These are phyloP conservation scores for Lotus japonicus DNA, from an alignment of 306 rosid genomes.

Conservation along the genomic window DNA sequence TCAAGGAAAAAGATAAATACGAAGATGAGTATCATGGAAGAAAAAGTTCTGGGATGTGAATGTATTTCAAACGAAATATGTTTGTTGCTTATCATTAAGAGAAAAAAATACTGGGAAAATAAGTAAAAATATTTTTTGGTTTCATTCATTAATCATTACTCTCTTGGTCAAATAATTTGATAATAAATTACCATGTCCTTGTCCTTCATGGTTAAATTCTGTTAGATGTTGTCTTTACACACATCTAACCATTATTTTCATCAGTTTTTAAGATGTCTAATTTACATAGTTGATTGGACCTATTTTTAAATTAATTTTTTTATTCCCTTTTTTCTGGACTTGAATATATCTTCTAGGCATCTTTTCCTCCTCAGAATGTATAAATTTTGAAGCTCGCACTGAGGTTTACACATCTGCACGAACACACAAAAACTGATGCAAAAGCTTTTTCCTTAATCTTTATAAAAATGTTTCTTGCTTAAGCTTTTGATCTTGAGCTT, in stretches of 20 bases:
- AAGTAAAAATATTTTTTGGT: not conserved
- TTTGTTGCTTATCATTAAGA: not conserved
- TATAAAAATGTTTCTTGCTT: not conserved
- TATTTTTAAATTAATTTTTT: not conserved
- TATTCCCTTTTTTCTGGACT: not conserved
- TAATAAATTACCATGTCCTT: not conserved
- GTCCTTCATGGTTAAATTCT: not conserved
- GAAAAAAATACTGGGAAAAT: not conserved
- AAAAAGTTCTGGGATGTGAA: not conserved
- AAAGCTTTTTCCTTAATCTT: slow-evolving; percentile 10
- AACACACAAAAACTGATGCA: not conserved
- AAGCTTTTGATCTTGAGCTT: slow-evolving; percentile 11
- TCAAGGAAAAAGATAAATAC: not conserved
- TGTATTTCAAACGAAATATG: not conserved
- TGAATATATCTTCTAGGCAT: not conserved
- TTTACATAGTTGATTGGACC: not conserved
- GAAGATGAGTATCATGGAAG: not conserved
- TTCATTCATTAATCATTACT: not conserved
- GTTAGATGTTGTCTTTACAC: not conserved
- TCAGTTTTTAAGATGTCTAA: not conserved
- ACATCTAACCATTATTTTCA: not conserved
- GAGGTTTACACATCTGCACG: not conserved
- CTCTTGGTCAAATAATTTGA: not conserved
- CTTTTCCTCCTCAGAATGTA: not conserved
- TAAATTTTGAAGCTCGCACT: not conserved